Percentiles rank a stretch among this genome's conserved stretches.
Evolutionary conservation across 331 rosid genomes (phyloP).

Genomic region (Stylosanthes scabra): DNA sequence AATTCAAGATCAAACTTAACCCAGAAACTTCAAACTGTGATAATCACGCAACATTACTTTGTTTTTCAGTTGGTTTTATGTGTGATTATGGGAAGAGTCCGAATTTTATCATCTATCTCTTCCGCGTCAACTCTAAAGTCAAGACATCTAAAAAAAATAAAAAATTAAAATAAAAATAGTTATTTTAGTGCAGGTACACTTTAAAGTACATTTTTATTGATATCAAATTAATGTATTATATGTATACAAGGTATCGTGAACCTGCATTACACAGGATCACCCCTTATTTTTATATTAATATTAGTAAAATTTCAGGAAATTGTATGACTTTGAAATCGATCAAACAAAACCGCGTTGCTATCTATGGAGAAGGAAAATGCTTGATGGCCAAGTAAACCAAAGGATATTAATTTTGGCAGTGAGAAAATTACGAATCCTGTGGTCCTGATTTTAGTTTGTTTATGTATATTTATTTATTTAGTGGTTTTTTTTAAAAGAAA

Average conservation of each 20-base stretch:
- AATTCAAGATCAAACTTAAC: background rate
- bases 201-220: background rate
- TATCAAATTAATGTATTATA: background rate
- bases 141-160: background rate
- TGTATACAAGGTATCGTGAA: background rate
- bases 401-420: background rate
- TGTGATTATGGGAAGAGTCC: conserved; percentile 3
- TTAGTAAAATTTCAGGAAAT: conserved; percentile 7
- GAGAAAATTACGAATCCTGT: background rate
- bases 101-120: background rate
- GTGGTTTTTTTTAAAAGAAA: too few relatives aligned
- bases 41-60: background rate
- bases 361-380: too few relatives aligned
- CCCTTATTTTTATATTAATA: background rate
- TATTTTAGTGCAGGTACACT: background rate
- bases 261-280: background rate
- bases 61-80: background rate
- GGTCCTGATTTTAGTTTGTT: conserved; percentile 13
- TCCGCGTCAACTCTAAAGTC: background rate
- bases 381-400: background rate
- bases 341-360: too few relatives aligned
- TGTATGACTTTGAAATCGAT: background rate
- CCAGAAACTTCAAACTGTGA: background rate
- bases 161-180: background rate
- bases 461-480: background rate